Conservation (phyloP, 345 rosid species). For the Schrenkiella parvula region DNA sequence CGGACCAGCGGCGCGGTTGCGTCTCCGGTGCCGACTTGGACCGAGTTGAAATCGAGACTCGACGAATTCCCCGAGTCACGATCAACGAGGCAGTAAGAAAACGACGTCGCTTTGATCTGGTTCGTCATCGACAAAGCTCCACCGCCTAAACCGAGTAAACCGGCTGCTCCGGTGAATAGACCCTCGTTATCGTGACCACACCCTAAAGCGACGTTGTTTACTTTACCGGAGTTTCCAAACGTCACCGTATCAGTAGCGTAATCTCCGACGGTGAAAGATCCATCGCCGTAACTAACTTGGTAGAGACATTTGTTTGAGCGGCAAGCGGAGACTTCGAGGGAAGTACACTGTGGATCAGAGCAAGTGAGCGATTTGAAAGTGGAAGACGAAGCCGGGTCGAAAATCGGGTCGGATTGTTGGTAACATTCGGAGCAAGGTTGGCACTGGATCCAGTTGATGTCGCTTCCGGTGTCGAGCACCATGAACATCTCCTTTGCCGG, state of each 20-base stretch:
- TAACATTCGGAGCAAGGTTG: conserved; percentile 76
- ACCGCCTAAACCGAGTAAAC: conserved; percentile 89
- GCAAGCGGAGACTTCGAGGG: conserved; percentile 56
- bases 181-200: conserved; percentile 94
- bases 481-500: conserved; percentile 60
- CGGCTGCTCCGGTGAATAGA: conserved; percentile 74
- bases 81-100: conserved; percentile 85
- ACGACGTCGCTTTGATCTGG: conserved; percentile 73
- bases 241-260: conserved; percentile 71
- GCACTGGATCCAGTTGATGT: conserved; percentile 87
- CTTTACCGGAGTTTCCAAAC: conserved; percentile 49
- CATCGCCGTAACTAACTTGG: conserved; percentile 89
- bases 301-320: conserved; percentile 53
- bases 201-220: conserved; percentile 53
- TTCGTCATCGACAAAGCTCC: conserved; percentile 71
- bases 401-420: conserved; percentile 79
- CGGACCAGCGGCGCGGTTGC: conserved; percentile 57
- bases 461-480: conserved; percentile 87
- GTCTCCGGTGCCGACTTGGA: conserved; percentile 30
- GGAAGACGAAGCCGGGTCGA: conserved; percentile 63
- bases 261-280: conserved; percentile 77
- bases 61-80: conserved; percentile 70
- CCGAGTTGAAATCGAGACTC: conserved; percentile 80
- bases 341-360: conserved; percentile 46
- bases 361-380: conserved; percentile 54